phyloP scores from a whole-genome alignment of 78 protist species.

The Diacronema lutheri region DNA sequence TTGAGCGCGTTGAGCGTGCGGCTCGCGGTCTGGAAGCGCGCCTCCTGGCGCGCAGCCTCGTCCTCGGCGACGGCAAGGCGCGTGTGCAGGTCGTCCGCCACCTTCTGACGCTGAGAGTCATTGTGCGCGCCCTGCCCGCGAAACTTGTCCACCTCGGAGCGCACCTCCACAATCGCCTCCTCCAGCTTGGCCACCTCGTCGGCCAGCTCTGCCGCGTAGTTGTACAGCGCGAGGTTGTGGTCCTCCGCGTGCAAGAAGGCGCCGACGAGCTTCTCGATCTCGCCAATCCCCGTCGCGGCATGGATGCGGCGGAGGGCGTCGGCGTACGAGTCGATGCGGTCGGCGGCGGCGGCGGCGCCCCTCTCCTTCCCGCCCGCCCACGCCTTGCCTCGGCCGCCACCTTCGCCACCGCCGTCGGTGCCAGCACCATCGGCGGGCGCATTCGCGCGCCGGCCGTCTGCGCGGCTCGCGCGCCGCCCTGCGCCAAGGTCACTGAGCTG shows the following conservation, averaged over 20 bases:
- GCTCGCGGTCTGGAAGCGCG: too few relatives aligned
- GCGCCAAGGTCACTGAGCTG: slow-evolving; percentile 44
- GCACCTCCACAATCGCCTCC: slow-evolving; percentile 40
- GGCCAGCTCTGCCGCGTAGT: slow-evolving; percentile 68
- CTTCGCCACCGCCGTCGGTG: too few relatives aligned
- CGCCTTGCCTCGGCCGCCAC: too few relatives aligned
- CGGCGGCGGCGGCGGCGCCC: too few relatives aligned
- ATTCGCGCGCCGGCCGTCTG: too few relatives aligned
- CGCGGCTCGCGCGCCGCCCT: too few relatives aligned
- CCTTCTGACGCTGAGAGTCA: slow-evolving; percentile 43
- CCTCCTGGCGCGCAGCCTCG: too few relatives aligned
- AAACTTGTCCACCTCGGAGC: slow-evolving; percentile 8
- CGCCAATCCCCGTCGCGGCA: slow-evolving; percentile 67
- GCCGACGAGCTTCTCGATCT: slow-evolving; percentile 62
- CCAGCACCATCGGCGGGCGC: too few relatives aligned
- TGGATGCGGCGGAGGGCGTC: slow-evolving; percentile 66
- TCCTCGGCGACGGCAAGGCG: slow-evolving; percentile 24
- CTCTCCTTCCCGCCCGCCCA: too few relatives aligned
- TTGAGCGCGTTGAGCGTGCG: slow-evolving; percentile 32
- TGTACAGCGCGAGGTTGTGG: slow-evolving; percentile 63
- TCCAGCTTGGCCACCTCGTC: slow-evolving; percentile 57
- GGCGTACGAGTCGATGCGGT: slow-evolving; percentile 66
- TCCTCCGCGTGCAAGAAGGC: slow-evolving; percentile 70
- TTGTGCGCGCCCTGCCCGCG: slow-evolving; percentile 24
- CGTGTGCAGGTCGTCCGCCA: slow-evolving; percentile 40